Evolutionary conservation across 1,139 yeast genomes (phyloP).

Genomic region (Yamadazyma diospyri): DNA sequence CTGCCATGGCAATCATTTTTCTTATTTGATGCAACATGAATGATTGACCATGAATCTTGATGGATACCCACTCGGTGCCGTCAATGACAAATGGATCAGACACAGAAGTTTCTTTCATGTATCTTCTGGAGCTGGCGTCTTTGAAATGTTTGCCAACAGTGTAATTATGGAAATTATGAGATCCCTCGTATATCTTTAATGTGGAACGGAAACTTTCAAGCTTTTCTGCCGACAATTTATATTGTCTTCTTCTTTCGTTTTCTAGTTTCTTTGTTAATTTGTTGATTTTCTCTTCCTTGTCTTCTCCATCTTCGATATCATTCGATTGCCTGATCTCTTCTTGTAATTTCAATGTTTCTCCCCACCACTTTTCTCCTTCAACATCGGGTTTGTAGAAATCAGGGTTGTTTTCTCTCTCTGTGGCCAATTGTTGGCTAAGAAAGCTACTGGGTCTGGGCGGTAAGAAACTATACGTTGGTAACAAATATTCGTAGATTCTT

Average conservation of each 20-base stretch:
- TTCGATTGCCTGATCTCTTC: constrained; percentile 19
- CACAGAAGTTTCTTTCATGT: constrained; percentile 73
- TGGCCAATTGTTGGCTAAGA: constrained; percentile 56
- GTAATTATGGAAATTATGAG: constrained; percentile 93
- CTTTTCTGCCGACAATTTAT: constrained; percentile 60
- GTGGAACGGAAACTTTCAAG: constrained; percentile 63
- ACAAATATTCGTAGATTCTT: constrained; percentile 85
- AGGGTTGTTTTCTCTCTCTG: constrained; percentile 53
- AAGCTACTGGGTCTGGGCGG: constrained; percentile 82
- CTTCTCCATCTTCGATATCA: constrained; percentile 24
- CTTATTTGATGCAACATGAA: constrained; percentile 98
- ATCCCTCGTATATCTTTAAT: constrained; percentile 73
- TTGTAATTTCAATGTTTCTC: constrained; percentile 42
- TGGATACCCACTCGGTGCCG: constrained; percentile 93
- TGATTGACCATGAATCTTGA: constrained; percentile 96
- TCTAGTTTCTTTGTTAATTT: constrained; percentile 55
- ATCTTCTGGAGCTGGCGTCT: constrained; percentile 82
- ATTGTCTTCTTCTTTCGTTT: constrained; percentile 63
- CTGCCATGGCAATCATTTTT: constrained; percentile 97
- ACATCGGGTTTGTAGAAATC: constrained; percentile 55
- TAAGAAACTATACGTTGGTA: constrained; percentile 85
- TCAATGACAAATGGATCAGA: constrained; percentile 92
- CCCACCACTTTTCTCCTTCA: constrained; percentile 79
- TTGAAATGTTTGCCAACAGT: constrained; percentile 85
- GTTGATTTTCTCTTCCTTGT: constrained; percentile 23